Percentiles rank a stretch among this genome's conserved stretches.
Evolutionary conservation across 768 basidiomycete species (phyloP).

Genomic region (Inosperma sp.): DNA sequence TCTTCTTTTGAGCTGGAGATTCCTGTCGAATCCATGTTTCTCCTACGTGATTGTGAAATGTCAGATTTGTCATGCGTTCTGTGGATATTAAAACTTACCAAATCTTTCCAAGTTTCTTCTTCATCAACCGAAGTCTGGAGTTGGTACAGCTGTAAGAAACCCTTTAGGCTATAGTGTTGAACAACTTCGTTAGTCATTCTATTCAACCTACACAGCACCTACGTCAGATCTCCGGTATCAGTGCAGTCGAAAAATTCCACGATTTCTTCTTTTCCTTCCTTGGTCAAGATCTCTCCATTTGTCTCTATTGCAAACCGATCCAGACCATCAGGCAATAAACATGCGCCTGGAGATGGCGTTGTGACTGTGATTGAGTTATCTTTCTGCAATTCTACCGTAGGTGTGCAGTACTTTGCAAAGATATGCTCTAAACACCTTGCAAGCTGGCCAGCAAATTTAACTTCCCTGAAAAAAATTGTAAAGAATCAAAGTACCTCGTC

Average conservation of each 20-base stretch:
- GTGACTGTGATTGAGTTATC: constrained; percentile 29
- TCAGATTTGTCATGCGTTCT: constrained; percentile 10
- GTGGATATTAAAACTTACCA: constrained; percentile 41
- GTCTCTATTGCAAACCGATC: constrained; percentile 78
- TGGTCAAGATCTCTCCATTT: constrained; percentile 74
- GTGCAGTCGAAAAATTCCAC: constrained; percentile 71
- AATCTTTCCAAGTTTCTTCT: constrained; percentile 79
- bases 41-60: constrained; percentile 37
- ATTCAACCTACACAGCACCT: constrained; percentile 25
- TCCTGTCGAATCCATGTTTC: constrained; percentile 72
- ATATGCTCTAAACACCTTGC: constrained; percentile 70
- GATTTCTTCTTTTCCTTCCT: constrained; percentile 75
- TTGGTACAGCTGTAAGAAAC: constrained; percentile 79
- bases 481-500: constrained; percentile 38
- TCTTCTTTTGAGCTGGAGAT: constrained; percentile 45
- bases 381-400: constrained; percentile 24
- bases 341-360: constrained; percentile 51
- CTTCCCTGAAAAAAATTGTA: constrained; percentile 4
- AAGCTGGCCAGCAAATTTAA: constrained; percentile 39
- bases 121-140: constrained; percentile 83
- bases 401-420: constrained; percentile 73
- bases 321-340: constrained; percentile 53
- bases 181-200: constrained; percentile 36
- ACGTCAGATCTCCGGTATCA: constrained; percentile 71
- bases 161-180: constrained; percentile 52